Evolutionary conservation across 768 basidiomycete genomes (phyloP).

Genomic region (Gymnopilus junonius): DNA sequence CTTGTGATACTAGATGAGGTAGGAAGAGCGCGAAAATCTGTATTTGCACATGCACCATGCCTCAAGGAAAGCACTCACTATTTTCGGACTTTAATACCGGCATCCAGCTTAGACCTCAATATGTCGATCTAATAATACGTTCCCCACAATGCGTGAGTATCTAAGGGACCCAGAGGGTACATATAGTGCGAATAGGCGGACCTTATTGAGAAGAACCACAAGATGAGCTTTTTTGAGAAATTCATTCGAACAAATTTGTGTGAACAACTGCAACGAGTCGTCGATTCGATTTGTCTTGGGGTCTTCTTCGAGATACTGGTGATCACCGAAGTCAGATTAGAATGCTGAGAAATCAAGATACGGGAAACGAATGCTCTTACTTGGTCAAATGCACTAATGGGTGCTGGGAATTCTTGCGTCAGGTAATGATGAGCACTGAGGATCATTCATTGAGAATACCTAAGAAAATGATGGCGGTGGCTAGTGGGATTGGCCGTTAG

Average conservation of each 20-base stretch:
- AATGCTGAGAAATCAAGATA: not conserved
- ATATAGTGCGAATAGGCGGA: slow-evolving; percentile 31
- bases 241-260: slow-evolving; percentile 73
- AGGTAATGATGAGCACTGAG: not conserved
- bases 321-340: not conserved
- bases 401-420: slow-evolving; percentile 45
- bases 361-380: slow-evolving; percentile 32
- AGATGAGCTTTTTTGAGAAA: slow-evolving; percentile 74
- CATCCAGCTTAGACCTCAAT: slow-evolving; percentile 69
- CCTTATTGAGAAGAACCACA: slow-evolving; percentile 82
- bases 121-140: slow-evolving; percentile 61
- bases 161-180: not conserved
- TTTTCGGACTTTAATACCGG: slow-evolving; percentile 71
- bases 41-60: not conserved
- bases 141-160: not conserved
- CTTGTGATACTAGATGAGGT: slow-evolving; percentile 60
- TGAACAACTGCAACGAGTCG: slow-evolving; percentile 82
- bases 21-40: not conserved
- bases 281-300: slow-evolving; percentile 78
- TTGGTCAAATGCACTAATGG: slow-evolving; percentile 89
- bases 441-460: slow-evolving; percentile 27
- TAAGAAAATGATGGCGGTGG: slow-evolving; percentile 84
- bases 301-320: slow-evolving; percentile 83
- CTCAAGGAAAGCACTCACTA: slow-evolving; percentile 56
- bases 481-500: slow-evolving; percentile 37